A percentile compares a stretch with the other conserved stretches of the same genome.
phyloP scores from a whole-genome alignment of 176 grass and related monocot genomes.

The Musa beccarii region DNA sequence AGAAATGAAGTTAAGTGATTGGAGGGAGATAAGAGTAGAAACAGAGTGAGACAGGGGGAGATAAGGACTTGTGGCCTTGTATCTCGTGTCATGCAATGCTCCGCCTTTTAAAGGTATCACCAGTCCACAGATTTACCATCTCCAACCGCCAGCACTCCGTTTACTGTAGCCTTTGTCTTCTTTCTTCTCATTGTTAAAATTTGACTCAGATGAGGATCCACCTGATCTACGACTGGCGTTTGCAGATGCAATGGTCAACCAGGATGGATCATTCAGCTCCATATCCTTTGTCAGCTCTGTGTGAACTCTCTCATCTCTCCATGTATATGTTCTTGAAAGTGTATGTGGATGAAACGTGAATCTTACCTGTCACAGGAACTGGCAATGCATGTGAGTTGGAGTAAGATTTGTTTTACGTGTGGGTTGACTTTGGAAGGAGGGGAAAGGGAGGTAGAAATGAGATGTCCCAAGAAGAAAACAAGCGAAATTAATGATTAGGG shows the following conservation, averaged over 20 bases:
- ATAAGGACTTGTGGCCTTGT: background rate
- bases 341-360: too few relatives aligned
- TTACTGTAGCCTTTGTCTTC: background rate
- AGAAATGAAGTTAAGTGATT: background rate
- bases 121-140: background rate
- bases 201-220: background rate
- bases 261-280: background rate
- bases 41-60: background rate
- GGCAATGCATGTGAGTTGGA: too few relatives aligned
- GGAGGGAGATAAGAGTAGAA: background rate
- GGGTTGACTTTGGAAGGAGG: too few relatives aligned
- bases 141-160: background rate
- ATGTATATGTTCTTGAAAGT: background rate
- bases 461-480: too few relatives aligned
- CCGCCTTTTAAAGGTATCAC: background rate
- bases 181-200: too few relatives aligned
- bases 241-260: conserved; percentile 3
- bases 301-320: background rate
- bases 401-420: too few relatives aligned
- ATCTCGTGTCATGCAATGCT: background rate
- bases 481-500: too few relatives aligned
- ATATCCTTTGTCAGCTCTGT: too few relatives aligned
- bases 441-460: too few relatives aligned
- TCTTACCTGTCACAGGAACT: too few relatives aligned
- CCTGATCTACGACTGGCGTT: background rate